phyloP scores from a whole-genome alignment of 2,329 filamentous ascomycete species.

The Sporothrix variecibatus region DNA sequence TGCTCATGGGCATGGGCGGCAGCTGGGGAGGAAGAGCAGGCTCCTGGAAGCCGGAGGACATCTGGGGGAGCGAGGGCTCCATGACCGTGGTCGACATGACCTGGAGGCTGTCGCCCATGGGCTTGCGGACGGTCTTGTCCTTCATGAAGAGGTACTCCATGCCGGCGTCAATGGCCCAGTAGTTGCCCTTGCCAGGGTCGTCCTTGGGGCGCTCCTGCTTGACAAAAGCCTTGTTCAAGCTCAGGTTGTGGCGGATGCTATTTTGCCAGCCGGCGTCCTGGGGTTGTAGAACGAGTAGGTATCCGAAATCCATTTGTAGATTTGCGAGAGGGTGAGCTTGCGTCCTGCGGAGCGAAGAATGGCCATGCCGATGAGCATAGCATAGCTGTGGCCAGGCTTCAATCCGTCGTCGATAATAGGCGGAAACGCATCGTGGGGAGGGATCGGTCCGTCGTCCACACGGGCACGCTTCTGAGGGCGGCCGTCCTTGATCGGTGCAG shows the following conservation, averaged over 20 bases:
- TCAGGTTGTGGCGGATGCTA: slow-evolving; percentile 97
- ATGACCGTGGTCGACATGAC: slow-evolving; percentile 57
- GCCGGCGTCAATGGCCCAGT: slow-evolving; percentile 91
- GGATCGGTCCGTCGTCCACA: slow-evolving; percentile 59
- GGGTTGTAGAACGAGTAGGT: slow-evolving; percentile 83
- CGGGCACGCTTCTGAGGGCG: slow-evolving; percentile 69
- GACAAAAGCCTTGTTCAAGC: slow-evolving; percentile 92
- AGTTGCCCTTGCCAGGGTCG: slow-evolving; percentile 95
- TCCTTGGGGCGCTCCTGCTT: slow-evolving; percentile 96
- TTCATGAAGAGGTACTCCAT: slow-evolving; percentile 88
- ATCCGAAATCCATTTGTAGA: slow-evolving; percentile 99
- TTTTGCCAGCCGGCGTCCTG: slow-evolving; percentile 96
- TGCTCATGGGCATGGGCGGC: slow-evolving; percentile 36
- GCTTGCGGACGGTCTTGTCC: slow-evolving; percentile 71
- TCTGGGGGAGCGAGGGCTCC: slow-evolving; percentile 51
- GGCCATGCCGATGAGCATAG: slow-evolving; percentile 93
- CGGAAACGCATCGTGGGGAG: slow-evolving; percentile 78
- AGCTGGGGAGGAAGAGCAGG: slow-evolving; percentile 53
- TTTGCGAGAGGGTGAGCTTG: slow-evolving; percentile 85
- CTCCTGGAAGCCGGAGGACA: slow-evolving; percentile 43
- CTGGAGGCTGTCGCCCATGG: slow-evolving; percentile 57
- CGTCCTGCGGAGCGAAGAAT: slow-evolving; percentile 84
- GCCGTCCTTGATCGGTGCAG: slow-evolving; percentile 70
- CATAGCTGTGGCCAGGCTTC: slow-evolving; percentile 92
- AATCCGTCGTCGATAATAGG: slow-evolving; percentile 78